Base-by-base conservation (phyloP, 208 protist genomes). In the Trypanosoma brucei region DNA sequence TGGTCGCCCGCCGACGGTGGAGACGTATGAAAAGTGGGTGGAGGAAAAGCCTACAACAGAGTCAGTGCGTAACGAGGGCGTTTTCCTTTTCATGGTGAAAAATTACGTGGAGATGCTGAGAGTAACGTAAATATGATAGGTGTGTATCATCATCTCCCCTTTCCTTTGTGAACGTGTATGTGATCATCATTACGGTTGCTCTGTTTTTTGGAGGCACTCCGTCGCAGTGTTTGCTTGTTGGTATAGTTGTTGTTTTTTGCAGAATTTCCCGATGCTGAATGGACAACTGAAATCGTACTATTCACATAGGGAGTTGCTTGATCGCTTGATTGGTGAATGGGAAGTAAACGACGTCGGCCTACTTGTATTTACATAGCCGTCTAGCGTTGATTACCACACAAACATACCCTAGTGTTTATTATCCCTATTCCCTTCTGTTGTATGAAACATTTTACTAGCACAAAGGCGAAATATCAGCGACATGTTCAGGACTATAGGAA, bases 21-120 rank as follows among this genome's bases (percentile, higher is more conserved):
- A 92, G 59, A 71, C 63, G 9, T 94, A 76, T 55, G 83, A 88
- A 49, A 70, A 61, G 57, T 94, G 85, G 88, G 50, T 65, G 2
- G 84, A 92, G 22, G 65, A 82, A 33, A 68, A 78, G 0, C 88
- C 88, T 7, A 86, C 88, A 0, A 60, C 55, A 22, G 83, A 88
- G 22, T 8, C 48, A 3, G 83, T 92, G 38, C 49, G 53, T 11
- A 60, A 82, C 45, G 79, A 83, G 45, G 88, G 88, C n/a, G 60
- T 91, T 37, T n/a, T 92, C 14, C 52, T 70, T 14, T 94, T 94
- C 60, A 59, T 94, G 38, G 31, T 83, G n/a, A 72, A 74, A 42
- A 87, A 90, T 50, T 94, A 94, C 65, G 70, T 83, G 13, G 71
- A 83, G 13, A 92, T 94, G 84, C 73, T 94, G 42, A 52, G 45